Evolutionary conservation across 2,329 filamentous ascomycete genomes (phyloP).

Genomic region (Aschersonia sp.): DNA sequence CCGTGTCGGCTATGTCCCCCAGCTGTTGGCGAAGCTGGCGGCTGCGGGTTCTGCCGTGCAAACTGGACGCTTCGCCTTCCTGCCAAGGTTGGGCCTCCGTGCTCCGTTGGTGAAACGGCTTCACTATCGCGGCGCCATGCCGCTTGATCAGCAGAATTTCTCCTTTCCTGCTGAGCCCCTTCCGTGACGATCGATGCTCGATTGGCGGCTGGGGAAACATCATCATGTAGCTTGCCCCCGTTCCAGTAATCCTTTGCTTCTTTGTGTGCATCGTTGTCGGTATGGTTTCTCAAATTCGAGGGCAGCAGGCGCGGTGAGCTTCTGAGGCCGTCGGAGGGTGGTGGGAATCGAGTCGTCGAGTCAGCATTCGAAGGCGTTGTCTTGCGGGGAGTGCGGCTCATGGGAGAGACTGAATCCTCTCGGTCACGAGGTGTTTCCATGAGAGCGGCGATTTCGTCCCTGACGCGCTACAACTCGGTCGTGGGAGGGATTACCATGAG

Average conservation of each 20-base stretch:
- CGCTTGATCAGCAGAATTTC: neutral
- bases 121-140: neutral
- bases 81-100: neutral
- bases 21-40: slow-evolving; percentile 27
- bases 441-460: neutral
- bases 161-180: neutral
- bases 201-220: slow-evolving; percentile 2
- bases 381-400: slow-evolving; percentile 5
- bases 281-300: neutral
- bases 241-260: slow-evolving; percentile 8
- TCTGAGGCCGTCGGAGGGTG: slow-evolving; percentile 2
- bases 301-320: neutral
- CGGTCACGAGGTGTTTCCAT: neutral
- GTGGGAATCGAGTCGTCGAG: slow-evolving; percentile 2
- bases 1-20: slow-evolving; percentile 41
- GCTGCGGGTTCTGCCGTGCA: slow-evolving; percentile 34
- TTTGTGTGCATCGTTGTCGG: neutral
- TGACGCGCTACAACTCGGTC: neutral
- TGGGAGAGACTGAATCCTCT: slow-evolving; percentile 8
- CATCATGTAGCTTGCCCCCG: slow-evolving; percentile 4
- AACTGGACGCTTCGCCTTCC: slow-evolving; percentile 59
- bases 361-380: slow-evolving; percentile 4
- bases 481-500: neutral
- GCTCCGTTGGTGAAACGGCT: neutral
- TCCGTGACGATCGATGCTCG: neutral